Percentiles rank a stretch among this genome's conserved stretches.
Conservation (phyloP, 148 eudicot species). For the Persicaria tinctoria region DNA sequence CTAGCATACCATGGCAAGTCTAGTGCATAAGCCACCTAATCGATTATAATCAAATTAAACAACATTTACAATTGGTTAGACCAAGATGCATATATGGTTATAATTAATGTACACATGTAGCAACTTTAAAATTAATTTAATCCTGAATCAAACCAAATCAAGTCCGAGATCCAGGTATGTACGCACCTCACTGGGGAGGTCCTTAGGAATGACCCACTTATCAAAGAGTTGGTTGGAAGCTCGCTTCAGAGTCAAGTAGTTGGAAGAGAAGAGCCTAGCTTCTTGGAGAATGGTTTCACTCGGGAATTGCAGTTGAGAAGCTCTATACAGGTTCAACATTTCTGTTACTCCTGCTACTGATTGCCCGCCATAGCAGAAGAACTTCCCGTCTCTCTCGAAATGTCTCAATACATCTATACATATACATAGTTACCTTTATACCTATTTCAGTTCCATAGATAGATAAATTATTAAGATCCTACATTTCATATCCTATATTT, state of each 20-base stretch:
- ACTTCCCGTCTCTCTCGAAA: conserved; percentile 64
- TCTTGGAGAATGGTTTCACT: conserved; percentile 49
- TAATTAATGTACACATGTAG: too few species aligned
- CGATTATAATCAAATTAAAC: too few species aligned
- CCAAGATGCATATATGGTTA: too few species aligned
- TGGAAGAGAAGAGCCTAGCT: conserved; percentile 46
- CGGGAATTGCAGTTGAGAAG: conserved; percentile 54
- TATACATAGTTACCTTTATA: too few species aligned
- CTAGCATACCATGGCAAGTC: conserved; percentile 76
- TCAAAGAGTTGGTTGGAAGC: conserved; percentile 42
- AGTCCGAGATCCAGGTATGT: too few species aligned
- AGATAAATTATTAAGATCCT: too few species aligned
- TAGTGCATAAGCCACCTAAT: conserved; percentile 67
- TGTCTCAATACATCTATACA: conserved; percentile 56
- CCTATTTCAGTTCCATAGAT: too few species aligned
- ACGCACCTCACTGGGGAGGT: conserved; percentile 59
- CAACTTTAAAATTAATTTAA: too few species aligned
- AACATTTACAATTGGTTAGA: too few species aligned
- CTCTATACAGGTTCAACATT: conserved; percentile 62
- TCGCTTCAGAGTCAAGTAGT: conserved; percentile 41
- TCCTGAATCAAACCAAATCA: too few species aligned
- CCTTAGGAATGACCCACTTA: conserved; percentile 65
- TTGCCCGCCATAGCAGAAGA: conserved; percentile 67
- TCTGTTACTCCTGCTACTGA: conserved; percentile 71
- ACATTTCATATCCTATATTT: too few species aligned